phyloP scores from a whole-genome alignment of 1,139 yeast genomes.

The Yarrowia galli region DNA sequence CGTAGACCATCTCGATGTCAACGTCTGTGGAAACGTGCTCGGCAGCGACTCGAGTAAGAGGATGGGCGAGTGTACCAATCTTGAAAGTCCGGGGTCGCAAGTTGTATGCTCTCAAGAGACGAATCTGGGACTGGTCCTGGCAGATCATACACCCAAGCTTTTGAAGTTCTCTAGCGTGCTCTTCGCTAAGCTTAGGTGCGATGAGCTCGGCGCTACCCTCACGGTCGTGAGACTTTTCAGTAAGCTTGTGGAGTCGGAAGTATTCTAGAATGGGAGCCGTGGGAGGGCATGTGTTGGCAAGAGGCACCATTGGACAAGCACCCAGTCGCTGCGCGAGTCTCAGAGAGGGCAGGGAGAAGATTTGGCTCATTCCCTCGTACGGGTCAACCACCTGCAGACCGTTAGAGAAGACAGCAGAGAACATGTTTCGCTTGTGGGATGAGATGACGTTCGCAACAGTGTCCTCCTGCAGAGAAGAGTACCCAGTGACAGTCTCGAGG shows the following conservation, averaged over 20 bases:
- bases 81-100: constrained; percentile 35
- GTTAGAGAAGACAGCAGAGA: constrained; percentile 32
- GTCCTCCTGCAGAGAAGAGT: constrained; percentile 3
- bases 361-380: constrained; percentile 23
- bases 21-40: constrained; percentile 13
- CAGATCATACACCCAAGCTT: constrained; percentile 29
- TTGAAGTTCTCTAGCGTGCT: constrained; percentile 12
- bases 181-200: constrained; percentile 1
- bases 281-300: constrained; percentile 32
- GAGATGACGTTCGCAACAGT: constrained; percentile 12
- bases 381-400: constrained; percentile 32
- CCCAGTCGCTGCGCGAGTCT: constrained; percentile 35
- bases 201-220: background rate
- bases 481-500: constrained; percentile 18
- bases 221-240: background rate
- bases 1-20: constrained; percentile 26
- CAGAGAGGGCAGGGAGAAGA: constrained; percentile 31
- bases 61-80: constrained; percentile 32
- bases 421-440: constrained; percentile 31
- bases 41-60: constrained; percentile 33
- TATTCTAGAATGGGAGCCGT: constrained; percentile 24
- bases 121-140: constrained; percentile 21
- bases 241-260: background rate
- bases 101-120: constrained; percentile 27
- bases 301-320: constrained; percentile 11